Conservation (phyloP, 1,284 basidiomycete species). For the Stygiomarasmius scandens region DNA sequence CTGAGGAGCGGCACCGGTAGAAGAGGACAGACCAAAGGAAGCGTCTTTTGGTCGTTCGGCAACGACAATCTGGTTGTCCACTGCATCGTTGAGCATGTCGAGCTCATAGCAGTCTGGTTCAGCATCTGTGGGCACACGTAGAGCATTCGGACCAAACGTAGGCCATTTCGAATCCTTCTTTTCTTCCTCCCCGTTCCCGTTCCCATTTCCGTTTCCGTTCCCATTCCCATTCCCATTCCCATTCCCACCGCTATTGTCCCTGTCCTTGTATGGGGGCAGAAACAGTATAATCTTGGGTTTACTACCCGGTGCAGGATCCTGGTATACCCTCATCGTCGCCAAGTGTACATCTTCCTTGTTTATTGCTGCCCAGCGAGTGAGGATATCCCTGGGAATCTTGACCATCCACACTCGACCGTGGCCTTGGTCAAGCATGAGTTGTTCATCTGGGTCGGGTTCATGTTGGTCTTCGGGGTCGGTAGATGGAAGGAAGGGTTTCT, state of each 20-base stretch:
- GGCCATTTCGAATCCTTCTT: constrained; percentile 33
- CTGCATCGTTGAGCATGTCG: constrained; percentile 74
- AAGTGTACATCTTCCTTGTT: constrained; percentile 67
- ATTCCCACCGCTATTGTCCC: no score
- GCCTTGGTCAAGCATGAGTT: constrained; percentile 71
- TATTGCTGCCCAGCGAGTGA: constrained; percentile 70
- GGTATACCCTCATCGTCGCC: constrained; percentile 75
- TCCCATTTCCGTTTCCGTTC: constrained; percentile 34
- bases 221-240: constrained; percentile 24
- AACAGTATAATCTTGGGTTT: constrained; percentile 69
- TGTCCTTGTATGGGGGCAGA: constrained; percentile 60
- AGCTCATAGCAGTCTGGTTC: constrained; percentile 73
- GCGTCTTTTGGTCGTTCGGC: constrained; percentile 74
- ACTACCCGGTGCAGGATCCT: constrained; percentile 42
- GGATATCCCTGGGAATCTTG: constrained; percentile 73
- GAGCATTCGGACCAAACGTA: constrained; percentile 37
- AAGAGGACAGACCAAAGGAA: constrained; percentile 40
- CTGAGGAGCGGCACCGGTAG: constrained; percentile 31
- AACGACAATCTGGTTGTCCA: constrained; percentile 78
- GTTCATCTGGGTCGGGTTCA: constrained; percentile 77
- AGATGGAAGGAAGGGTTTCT: constrained; percentile 68
- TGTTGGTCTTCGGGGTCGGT: constrained; percentile 55
- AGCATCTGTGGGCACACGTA: constrained; percentile 33
- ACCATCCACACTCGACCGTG: constrained; percentile 79
- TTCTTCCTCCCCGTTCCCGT: constrained; percentile 31